These are phyloP conservation scores for Saturnispora halmiae DNA, from an alignment of 805 yeast species.

Conservation along the genomic window DNA sequence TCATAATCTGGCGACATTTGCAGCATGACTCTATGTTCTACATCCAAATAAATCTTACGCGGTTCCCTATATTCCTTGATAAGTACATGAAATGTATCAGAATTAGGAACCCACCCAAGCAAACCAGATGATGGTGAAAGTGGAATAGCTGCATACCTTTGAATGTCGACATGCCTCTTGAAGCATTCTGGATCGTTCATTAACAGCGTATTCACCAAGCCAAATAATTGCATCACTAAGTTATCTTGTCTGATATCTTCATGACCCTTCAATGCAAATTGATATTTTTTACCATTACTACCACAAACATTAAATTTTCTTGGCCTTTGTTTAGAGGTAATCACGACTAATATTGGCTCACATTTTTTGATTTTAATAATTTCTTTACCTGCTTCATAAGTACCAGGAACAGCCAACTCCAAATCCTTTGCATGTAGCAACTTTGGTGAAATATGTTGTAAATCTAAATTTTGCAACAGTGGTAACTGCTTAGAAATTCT, in stretches of 20 bases:
- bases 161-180: slow-evolving; percentile 90
- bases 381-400: slow-evolving; percentile 78
- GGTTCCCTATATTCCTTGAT: slow-evolving; percentile 90
- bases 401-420: slow-evolving; percentile 89
- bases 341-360: slow-evolving; percentile 77
- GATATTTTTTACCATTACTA: slow-evolving; percentile 86
- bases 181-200: slow-evolving; percentile 91
- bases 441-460: slow-evolving; percentile 91
- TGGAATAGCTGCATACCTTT: slow-evolving; percentile 88
- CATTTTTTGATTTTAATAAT: slow-evolving; percentile 63
- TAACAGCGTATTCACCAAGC: slow-evolving; percentile 83
- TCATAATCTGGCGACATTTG: slow-evolving; percentile 99
- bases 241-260: slow-evolving; percentile 98
- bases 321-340: slow-evolving; percentile 94
- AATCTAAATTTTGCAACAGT: slow-evolving; percentile 73
- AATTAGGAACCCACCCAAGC: slow-evolving; percentile 94
- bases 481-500: slow-evolving; percentile 84
- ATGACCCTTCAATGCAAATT: slow-evolving; percentile 81
- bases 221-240: slow-evolving; percentile 95
- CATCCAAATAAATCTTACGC: slow-evolving; percentile 77
- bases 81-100: slow-evolving; percentile 91
- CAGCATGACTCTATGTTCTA: slow-evolving; percentile 90
- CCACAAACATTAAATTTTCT: slow-evolving; percentile 73
- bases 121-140: slow-evolving; percentile 95
- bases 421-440: slow-evolving; percentile 68